Evolutionary conservation across 495 filamentous ascomycete genomes (phyloP).

Genomic region (Diplogelasinospora grovesii): DNA sequence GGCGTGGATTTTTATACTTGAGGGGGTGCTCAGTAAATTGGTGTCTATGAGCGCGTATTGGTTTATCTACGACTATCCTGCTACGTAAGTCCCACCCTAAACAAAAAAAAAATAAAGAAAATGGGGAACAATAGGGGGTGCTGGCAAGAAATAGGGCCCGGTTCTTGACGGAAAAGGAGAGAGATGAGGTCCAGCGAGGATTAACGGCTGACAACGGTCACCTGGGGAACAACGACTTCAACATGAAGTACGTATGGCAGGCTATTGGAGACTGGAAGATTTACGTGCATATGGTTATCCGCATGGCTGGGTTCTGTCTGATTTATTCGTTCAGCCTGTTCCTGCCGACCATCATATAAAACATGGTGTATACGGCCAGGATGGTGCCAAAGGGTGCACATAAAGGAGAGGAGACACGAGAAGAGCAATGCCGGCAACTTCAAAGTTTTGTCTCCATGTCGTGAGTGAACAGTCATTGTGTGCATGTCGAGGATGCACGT

Average conservation of each 20-base stretch:
- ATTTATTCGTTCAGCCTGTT: constrained; percentile 61
- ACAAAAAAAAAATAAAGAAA: neutral
- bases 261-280: constrained; percentile 62
- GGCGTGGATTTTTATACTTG: constrained; percentile 68
- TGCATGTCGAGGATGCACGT: no score
- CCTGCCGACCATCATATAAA: constrained; percentile 55
- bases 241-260: constrained; percentile 60
- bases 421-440: no score
- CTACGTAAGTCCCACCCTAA: constrained; percentile 26
- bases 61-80: constrained; percentile 53
- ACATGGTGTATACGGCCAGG: constrained; percentile 52
- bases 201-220: constrained; percentile 51
- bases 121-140: constrained; percentile 4
- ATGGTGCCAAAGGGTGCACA: no score
- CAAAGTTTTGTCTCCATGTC: no score
- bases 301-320: constrained; percentile 32
- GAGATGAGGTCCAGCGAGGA: constrained; percentile 40
- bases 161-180: constrained; percentile 46
- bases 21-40: constrained; percentile 39
- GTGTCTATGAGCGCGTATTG: constrained; percentile 47
- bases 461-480: no score
- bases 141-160: constrained; percentile 33
- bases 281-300: constrained; percentile 40
- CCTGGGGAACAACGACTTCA: constrained; percentile 65
- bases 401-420: no score